phyloP scores from a whole-genome alignment of 805 yeast genomes.

The Spathaspora passalidarum region DNA sequence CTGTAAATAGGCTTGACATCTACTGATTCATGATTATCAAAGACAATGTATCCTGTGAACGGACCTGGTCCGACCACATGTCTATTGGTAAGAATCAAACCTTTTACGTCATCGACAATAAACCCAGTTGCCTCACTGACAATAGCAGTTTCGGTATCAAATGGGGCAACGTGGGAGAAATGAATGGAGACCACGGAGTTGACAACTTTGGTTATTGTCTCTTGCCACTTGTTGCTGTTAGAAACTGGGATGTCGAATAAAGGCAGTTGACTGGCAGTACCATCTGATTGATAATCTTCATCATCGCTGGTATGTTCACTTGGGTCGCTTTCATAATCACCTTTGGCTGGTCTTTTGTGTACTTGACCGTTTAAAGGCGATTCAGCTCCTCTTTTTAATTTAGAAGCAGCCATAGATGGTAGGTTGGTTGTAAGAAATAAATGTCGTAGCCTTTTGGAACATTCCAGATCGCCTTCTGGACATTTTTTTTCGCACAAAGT shows the following conservation, averaged over 20 bases:
- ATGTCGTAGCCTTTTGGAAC: no score
- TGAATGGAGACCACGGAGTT: conserved; percentile 85
- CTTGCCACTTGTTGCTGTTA: conserved; percentile 56
- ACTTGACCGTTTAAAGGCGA: conserved; percentile 4
- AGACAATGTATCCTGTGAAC: conserved; percentile 84
- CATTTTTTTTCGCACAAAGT: background rate
- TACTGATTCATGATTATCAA: conserved; percentile 92
- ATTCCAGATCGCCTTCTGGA: background rate
- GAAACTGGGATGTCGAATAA: conserved; percentile 12
- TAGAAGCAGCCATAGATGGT: background rate
- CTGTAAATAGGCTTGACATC: conserved; percentile 82
- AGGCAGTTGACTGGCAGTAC: conserved; percentile 12
- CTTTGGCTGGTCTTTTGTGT: conserved; percentile 2
- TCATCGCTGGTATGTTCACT: background rate
- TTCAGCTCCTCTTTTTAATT: conserved; percentile 7
- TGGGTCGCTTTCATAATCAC: background rate
- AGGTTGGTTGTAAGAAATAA: background rate
- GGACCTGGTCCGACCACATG: conserved; percentile 98
- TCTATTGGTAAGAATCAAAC: conserved; percentile 85
- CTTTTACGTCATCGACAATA: conserved; percentile 78
- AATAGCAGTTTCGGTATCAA: conserved; percentile 79
- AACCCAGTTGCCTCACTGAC: conserved; percentile 95
- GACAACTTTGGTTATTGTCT: conserved; percentile 77
- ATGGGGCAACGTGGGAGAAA: conserved; percentile 80
- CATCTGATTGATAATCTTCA: conserved; percentile 6